Evolutionary conservation across 2,329 filamentous ascomycete species (phyloP), one percentile per base, ranked within the genome.

Genomic region (Fusarium siculi): DNA sequence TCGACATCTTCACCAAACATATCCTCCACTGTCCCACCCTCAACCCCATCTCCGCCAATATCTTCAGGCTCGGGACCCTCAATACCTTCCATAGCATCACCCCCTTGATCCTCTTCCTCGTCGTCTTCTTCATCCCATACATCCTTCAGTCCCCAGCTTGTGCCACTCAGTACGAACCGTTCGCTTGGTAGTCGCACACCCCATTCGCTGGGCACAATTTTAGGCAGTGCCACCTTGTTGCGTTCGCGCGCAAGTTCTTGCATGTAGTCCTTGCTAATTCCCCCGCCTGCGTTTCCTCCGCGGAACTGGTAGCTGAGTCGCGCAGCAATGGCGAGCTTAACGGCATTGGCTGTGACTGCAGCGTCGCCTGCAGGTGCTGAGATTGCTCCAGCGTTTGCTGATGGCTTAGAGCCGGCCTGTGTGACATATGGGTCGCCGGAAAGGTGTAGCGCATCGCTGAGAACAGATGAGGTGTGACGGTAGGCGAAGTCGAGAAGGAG

Each of bases 401-500:
- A 86, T 5, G 88, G 86, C 72, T 86, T 85, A 9, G 85, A 79
- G 62, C 88, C 88, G 5, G 88, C 88, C 63, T 89, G 87, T 11
- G 86, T 83, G 25, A 89, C 85, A 83, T 93, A 93, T 12, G 92
- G 92, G 80, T 94, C 92, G 11, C 89, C 87, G 10, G 88, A 87
- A 32, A 93, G 88, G 77, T 93, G 91, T 21, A 93, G 83, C 11
- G 90, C 91, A 83, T 95, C 93, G 74, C 85, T 90, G 25, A 95
- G 89, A 40, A 95, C 87, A 64, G 89, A 88, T 3, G 90, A 90
- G 15, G 92, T 93, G 86, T 95, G 93, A 42, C 93, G 91, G 87
- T 96, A 96, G 54, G 93, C 93, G 79, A 96, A 96, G 84, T 96
- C 93, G 80, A 96, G 91, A 54, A 96, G 90, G 66, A 95, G 90